Base-by-base conservation (phyloP, 78 protist species). In the Mantamonas sphyraenae region DNA sequence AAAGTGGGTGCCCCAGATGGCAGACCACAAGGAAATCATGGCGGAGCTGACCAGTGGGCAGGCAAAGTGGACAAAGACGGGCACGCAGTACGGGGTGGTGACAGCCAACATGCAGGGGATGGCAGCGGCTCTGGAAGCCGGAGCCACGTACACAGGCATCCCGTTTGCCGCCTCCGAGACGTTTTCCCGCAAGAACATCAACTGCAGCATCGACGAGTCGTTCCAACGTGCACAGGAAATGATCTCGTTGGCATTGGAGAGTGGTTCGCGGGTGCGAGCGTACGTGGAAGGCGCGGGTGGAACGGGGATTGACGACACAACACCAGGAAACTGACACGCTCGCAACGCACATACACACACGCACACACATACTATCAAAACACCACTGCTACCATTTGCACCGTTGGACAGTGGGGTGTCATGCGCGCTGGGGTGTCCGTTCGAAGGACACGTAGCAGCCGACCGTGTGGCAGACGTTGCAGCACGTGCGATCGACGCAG, bases 361-460 rank as follows among this genome's bases (percentile, higher is more conserved):
- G n/a, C n/a, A n/a, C n/a, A n/a, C n/a, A n/a, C n/a, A n/a, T n/a
- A n/a, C n/a, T n/a, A n/a, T n/a, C n/a, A n/a, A n/a, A n/a, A n/a
- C n/a, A n/a, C n/a, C n/a, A n/a, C n/a, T n/a, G n/a, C n/a, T n/a
- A n/a, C n/a, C n/a, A n/a, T n/a, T n/a, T n/a, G n/a, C n/a, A n/a
- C n/a, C n/a, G n/a, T n/a, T n/a, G n/a, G n/a, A n/a, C n/a, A n/a
- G n/a, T n/a, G n/a, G n/a, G n/a, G 90, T 93, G 5, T 84, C 92
- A 24, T 84, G 92, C 65, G 95, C 84, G 12, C 30, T 87, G 35
- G 97, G 93, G 4, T 93, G 97, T 40, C 97, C 97, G 20, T 93
- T 86, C 62, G 92, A 87, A 34, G 93, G 88, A 0, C 35, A 37
- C 0, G 65, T 85, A 14, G 67, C 94, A n/a, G 58, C 80, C 20